Percentiles rank a stretch among this genome's conserved stretches.
phyloP scores from a whole-genome alignment of 1,284 basidiomycete genomes.

The Boletus smithii region DNA sequence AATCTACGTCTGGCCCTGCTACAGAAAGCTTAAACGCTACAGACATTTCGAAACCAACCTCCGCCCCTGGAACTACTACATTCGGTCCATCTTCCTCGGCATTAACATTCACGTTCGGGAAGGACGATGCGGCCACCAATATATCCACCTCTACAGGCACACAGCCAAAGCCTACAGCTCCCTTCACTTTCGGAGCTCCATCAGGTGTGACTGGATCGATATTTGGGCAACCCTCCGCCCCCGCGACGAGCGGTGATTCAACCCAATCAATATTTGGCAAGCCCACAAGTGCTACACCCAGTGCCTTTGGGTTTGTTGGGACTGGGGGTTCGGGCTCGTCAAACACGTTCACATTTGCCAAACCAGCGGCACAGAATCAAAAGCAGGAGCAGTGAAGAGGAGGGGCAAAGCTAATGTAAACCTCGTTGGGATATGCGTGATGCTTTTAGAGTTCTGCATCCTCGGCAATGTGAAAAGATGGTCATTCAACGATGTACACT shows the following conservation, averaged over 20 bases:
- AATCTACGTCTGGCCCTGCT: not conserved
- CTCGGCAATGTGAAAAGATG: not conserved
- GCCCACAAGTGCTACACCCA: slow-evolving; percentile 21
- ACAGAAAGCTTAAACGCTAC: slow-evolving; percentile 1
- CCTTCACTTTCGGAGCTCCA: slow-evolving; percentile 23
- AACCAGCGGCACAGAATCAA: slow-evolving; percentile 27
- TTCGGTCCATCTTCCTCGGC: slow-evolving; percentile 8
- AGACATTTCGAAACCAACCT: slow-evolving; percentile 1
- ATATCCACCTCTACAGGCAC: slow-evolving; percentile 6
- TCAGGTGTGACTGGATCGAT: slow-evolving; percentile 5
- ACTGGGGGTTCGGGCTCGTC: slow-evolving; percentile 16
- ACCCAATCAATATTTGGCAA: slow-evolving; percentile 23
- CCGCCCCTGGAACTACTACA: slow-evolving; percentile 7
- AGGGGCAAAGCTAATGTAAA: not conserved
- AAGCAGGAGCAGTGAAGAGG: slow-evolving; percentile 33
- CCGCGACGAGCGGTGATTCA: slow-evolving; percentile 6
- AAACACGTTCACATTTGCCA: slow-evolving; percentile 25
- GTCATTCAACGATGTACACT: slow-evolving; percentile 18
- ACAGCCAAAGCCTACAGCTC: slow-evolving; percentile 13
- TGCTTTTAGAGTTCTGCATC: not conserved
- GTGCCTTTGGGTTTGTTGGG: slow-evolving; percentile 35
- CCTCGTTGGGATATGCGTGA: not conserved
- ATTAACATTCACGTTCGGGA: slow-evolving; percentile 22
- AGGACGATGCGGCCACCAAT: slow-evolving; percentile 16
- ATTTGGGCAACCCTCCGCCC: slow-evolving; percentile 16